Evolutionary conservation across 73 alveolate genomes (phyloP).

Genomic region (Paramecium primaurelia): DNA sequence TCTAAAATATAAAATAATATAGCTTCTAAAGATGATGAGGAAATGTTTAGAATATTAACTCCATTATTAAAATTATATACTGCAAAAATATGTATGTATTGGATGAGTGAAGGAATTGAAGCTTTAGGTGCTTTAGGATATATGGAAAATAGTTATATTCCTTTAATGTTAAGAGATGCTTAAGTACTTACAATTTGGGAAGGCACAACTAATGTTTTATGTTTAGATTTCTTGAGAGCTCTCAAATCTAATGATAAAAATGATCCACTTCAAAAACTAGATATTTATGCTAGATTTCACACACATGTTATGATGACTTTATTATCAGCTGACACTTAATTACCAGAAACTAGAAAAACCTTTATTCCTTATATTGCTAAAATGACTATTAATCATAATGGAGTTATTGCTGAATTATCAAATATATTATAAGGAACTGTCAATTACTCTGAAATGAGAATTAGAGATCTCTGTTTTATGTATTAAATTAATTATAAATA

Average conservation of each 20-base stretch:
- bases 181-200: constrained; percentile 91
- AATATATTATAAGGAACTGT: not conserved
- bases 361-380: not conserved
- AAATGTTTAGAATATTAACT: constrained; percentile 72
- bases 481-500: not conserved
- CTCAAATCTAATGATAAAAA: not conserved
- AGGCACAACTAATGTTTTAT: constrained; percentile 89
- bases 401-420: constrained; percentile 6
- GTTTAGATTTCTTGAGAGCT: constrained; percentile 83
- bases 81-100: constrained; percentile 73
- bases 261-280: not conserved
- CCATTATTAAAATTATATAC: constrained; percentile 84
- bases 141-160: constrained; percentile 81
- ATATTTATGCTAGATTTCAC: not conserved
- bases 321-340: constrained; percentile 4
- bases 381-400: constrained; percentile 7
- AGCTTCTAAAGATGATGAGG: constrained; percentile 57
- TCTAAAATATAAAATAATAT: constrained; percentile 62
- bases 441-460: not conserved
- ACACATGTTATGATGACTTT: constrained; percentile 5
- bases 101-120: constrained; percentile 83
- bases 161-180: constrained; percentile 82
- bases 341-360: constrained; percentile 9
- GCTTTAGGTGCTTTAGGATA: constrained; percentile 89
- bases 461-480: constrained; percentile 27